A percentile compares a stretch with the other conserved stretches of the same genome.
Evolutionary conservation across 306 rosid genomes (phyloP).

Genomic region (Ziziphus jujuba): DNA sequence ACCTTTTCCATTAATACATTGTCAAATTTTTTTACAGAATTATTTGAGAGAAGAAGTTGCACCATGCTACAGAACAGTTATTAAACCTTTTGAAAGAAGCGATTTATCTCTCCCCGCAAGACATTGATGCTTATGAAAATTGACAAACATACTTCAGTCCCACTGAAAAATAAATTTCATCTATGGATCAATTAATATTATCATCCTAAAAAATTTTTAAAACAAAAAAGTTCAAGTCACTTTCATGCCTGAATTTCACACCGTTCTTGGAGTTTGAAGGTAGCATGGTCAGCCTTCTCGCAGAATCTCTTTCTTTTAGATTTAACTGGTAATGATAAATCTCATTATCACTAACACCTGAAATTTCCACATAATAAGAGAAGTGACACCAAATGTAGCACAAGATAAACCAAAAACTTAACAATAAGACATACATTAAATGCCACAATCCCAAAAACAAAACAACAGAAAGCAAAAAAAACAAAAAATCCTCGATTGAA

Average conservation of each 20-base stretch:
- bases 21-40: not conserved
- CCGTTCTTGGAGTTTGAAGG: conserved; percentile 70
- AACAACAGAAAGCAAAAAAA: too few species aligned
- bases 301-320: conserved; percentile 53
- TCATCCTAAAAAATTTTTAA: not conserved
- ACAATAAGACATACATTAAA: too few species aligned
- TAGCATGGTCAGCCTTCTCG: conserved; percentile 47
- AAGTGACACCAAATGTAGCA: not conserved
- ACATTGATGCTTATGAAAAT: conserved; percentile 45
- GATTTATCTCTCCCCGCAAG: conserved; percentile 52
- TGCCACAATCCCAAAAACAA: not conserved
- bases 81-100: conserved; percentile 68
- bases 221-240: conserved; percentile 8
- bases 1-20: not conserved
- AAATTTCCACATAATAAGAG: conserved; percentile 25
- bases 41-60: conserved; percentile 1
- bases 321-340: conserved; percentile 50
- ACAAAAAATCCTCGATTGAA: too few species aligned
- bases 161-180: conserved; percentile 46
- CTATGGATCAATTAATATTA: conserved; percentile 7
- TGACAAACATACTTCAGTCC: conserved; percentile 71
- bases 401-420: not conserved
- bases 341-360: conserved; percentile 60
- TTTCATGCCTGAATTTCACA: conserved; percentile 72
- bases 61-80: conserved; percentile 17